Conservation (phyloP, 2,329 filamentous ascomycete genomes). For the Sclerotiophoma versabilis region DNA sequence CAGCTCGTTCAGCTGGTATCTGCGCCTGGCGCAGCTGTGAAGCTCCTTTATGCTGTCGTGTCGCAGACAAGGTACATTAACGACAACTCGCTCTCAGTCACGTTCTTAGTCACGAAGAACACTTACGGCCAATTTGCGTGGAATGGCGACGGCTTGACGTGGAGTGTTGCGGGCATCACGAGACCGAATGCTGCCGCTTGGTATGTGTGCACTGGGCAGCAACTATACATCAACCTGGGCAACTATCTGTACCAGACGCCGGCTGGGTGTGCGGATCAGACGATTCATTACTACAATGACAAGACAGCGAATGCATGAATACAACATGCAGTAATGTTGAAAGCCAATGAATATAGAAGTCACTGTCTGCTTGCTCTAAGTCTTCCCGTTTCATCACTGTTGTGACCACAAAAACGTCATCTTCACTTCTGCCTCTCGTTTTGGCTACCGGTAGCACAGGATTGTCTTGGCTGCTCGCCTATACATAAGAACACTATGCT, state of each 20-base stretch:
- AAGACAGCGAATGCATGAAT: slow-evolving; percentile 40
- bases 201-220: slow-evolving; percentile 63
- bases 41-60: slow-evolving; percentile 44
- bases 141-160: slow-evolving; percentile 65
- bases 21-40: slow-evolving; percentile 55
- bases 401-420: no score
- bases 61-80: slow-evolving; percentile 38
- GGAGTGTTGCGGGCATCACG: slow-evolving; percentile 57
- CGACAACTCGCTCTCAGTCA: slow-evolving; percentile 56
- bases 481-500: no score
- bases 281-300: slow-evolving; percentile 53
- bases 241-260: slow-evolving; percentile 66
- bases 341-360: no score
- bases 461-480: no score
- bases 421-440: no score
- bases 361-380: no score
- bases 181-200: slow-evolving; percentile 65
- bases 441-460: no score
- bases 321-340: no score
- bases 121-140: slow-evolving; percentile 64
- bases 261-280: slow-evolving; percentile 65
- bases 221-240: slow-evolving; percentile 65
- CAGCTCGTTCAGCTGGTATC: slow-evolving; percentile 65
- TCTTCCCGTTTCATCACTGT: no score
- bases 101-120: slow-evolving; percentile 60